phyloP scores from a whole-genome alignment of 108 stramenopile species.

The Cafeteria roenbergensis region DNA sequence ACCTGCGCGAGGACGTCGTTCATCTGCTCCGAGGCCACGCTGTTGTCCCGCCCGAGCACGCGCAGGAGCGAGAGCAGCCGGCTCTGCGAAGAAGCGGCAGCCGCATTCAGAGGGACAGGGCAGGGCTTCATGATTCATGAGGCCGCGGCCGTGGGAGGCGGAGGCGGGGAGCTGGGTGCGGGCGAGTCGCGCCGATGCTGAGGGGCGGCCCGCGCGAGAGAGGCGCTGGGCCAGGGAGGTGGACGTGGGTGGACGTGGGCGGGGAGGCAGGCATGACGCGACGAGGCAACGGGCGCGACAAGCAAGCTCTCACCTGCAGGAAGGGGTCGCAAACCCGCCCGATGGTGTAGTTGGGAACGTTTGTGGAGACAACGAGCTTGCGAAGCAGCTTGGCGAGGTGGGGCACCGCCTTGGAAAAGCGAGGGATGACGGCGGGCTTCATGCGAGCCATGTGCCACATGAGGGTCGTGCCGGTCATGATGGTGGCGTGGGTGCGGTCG shows the following conservation, averaged over 20 bases:
- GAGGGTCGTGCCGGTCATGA: constrained; percentile 79
- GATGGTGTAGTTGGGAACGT: constrained; percentile 85
- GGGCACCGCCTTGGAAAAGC: constrained; percentile 57
- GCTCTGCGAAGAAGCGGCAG: constrained; percentile 89
- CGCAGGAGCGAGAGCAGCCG: constrained; percentile 72
- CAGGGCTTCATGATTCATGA: no score
- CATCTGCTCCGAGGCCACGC: constrained; percentile 28
- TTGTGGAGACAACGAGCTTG: constrained; percentile 74
- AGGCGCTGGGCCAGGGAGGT: no score
- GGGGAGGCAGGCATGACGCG: no score
- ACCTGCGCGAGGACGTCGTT: constrained; percentile 97
- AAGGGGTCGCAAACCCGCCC: constrained; percentile 65
- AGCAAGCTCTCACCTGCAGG: constrained; percentile 19
- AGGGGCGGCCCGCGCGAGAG: no score
- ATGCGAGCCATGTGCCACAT: constrained; percentile 66
- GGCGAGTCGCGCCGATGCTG: no score
- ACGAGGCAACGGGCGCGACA: no score
- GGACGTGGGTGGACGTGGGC: no score
- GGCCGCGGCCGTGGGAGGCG: no score
- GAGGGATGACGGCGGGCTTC: not conserved
- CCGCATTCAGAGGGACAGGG: no score
- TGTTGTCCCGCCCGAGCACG: constrained; percentile 60
- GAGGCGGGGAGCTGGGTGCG: no score
- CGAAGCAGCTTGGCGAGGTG: constrained; percentile 72
- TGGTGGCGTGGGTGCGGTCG: constrained; percentile 86